Evolutionary conservation across 306 rosid species (phyloP).

Genomic region (Fragaria iinumae): DNA sequence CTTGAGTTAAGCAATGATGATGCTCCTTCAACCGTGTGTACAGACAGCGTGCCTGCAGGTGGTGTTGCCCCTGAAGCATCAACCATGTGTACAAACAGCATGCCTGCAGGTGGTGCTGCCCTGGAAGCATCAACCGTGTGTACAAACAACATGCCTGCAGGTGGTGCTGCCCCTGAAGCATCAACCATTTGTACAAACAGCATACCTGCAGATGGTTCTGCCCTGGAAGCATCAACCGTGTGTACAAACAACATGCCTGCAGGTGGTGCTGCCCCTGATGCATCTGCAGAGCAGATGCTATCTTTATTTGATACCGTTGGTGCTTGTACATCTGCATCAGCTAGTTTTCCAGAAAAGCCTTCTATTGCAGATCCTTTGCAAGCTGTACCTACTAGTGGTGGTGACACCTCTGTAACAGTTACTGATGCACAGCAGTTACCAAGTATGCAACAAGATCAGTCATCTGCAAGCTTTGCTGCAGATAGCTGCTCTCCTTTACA

Average conservation of each 20-base stretch:
- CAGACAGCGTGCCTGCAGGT: constrained; percentile 26
- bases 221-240: constrained; percentile 31
- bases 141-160: constrained; percentile 25
- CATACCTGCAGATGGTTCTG: constrained; percentile 13
- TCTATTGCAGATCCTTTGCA: constrained; percentile 29
- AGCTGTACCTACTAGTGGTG: constrained; percentile 14
- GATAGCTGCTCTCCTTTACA: constrained; percentile 29
- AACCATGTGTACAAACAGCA: constrained; percentile 27
- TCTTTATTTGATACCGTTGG: constrained; percentile 17
- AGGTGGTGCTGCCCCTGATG: constrained; percentile 29
- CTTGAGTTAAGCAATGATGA: background rate
- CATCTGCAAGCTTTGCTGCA: constrained; percentile 19
- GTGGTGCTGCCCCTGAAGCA: constrained; percentile 27
- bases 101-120: constrained; percentile 15
- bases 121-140: constrained; percentile 32
- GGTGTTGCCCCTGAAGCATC: constrained; percentile 32
- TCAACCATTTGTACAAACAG: constrained; percentile 31
- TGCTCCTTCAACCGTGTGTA: constrained; percentile 28
- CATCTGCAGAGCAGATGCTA: constrained; percentile 27
- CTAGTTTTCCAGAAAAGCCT: constrained; percentile 29
- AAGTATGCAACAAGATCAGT: constrained; percentile 33
- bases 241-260: constrained; percentile 26
- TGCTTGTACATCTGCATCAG: constrained; percentile 30
- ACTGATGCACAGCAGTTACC: constrained; percentile 25
- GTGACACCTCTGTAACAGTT: constrained; percentile 13